Evolutionary conservation across 169 alveolate genomes (phyloP).

Genomic region (Theileria equi): DNA sequence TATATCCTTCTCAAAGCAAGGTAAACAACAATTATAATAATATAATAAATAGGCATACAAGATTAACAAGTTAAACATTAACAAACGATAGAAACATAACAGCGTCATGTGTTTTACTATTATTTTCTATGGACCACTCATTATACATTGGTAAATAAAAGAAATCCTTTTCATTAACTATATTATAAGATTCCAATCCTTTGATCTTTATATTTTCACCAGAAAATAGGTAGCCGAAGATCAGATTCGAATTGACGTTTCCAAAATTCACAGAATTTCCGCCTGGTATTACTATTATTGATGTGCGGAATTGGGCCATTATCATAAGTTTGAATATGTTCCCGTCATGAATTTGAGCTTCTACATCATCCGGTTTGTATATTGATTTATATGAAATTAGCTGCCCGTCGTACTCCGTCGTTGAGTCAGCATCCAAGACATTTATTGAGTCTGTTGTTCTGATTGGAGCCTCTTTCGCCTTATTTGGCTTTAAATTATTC

Average conservation of each 20-base stretch:
- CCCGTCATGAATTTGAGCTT: conserved; percentile 43
- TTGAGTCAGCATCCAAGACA: conserved; percentile 2
- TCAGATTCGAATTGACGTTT: conserved; percentile 48
- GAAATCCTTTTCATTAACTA: conserved; percentile 9
- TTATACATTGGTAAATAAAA: conserved; percentile 50
- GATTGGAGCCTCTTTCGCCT: conserved; percentile 3
- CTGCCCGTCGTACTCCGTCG: conserved; percentile 5
- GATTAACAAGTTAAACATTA: conserved; percentile 15
- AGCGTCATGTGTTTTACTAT: conserved; percentile 33
- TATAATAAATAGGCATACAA: too few relatives aligned
- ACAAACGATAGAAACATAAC: conserved; percentile 24
- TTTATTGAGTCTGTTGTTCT: not conserved
- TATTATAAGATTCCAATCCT: conserved; percentile 3
- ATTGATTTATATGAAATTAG: conserved; percentile 24
- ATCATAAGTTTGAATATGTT: too few relatives aligned
- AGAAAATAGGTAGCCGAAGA: conserved; percentile 46
- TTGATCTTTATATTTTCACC: conserved; percentile 32
- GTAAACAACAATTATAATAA: too few relatives aligned
- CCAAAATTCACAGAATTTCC: conserved; percentile 26
- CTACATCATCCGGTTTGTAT: conserved; percentile 25
- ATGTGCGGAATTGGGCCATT: conserved; percentile 42
- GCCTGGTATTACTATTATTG: conserved; percentile 40
- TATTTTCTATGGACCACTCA: conserved; percentile 50
- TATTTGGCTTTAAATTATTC: not conserved
- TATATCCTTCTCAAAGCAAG: too few relatives aligned